Evolutionary conservation across 192 early-diverging fungal genomes (phyloP), one percentile per base, ranked within the genome.

Genomic region (Chytriomyces confervae): DNA sequence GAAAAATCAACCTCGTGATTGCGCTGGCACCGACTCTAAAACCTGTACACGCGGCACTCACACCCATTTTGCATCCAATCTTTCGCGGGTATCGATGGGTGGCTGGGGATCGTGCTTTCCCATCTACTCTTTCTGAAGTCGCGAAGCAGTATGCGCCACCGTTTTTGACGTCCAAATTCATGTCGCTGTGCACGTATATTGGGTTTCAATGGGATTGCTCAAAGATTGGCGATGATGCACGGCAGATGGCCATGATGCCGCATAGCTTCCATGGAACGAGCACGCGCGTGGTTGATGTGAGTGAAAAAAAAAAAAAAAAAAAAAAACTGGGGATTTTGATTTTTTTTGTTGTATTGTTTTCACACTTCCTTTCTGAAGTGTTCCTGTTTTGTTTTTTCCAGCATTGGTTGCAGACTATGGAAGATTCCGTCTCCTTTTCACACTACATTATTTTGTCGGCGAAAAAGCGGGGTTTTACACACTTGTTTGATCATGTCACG

Each of bases 1-100:
- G 88, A 50, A 90, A 93, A 69, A 84, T 95, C 70, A 88, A 88
- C 61, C 82, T 91, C 10, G 94, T 95, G 75, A 90, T 95, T 70
- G 94, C 94, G 0, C 81, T 95, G 49, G 94, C 94, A 6, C 94
- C 94, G 23, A 93, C 94, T 1, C 46, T 77, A 24, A 77, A 69
- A 27, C 73, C 73, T 18, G 27, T 20, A 5, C 24, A 9, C 9
- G 43, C 18, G 8, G 20, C 65, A 4, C 16, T 64, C 9, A 13
- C 24, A 16, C 20, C 11, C 2, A 18, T 72, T 60, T 18, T 72
- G 24, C 16, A 36, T 29, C 51, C 57, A 9, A 20, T 60, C 7
- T 51, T 27, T 60, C 57, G 27, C 1, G 10, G n/a, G 16, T n/a
- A 20, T 9, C 18, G 20, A 9, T 36, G 20, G n/a, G 50, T 60